Conservation (phyloP, 139 green algal genomes). For the Haematococcus sp. region DNA sequence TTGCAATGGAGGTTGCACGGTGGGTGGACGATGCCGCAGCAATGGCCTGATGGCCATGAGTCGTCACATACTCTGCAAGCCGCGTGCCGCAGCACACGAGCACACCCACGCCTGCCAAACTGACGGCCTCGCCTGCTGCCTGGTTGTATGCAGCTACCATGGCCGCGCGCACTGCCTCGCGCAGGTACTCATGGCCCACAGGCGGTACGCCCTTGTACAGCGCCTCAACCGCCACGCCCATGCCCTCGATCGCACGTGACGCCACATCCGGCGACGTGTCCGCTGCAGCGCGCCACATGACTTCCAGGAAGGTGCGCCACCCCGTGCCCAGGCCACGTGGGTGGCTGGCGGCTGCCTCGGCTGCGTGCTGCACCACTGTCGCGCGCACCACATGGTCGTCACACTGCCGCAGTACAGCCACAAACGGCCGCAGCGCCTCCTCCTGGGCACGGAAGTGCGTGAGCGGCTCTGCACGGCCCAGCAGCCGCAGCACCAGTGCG, state of each 20-base stretch:
- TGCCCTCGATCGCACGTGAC: background rate
- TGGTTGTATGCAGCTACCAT: background rate
- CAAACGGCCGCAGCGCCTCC: conserved; percentile 86
- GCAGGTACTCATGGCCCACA: conserved; percentile 13
- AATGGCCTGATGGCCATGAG: background rate
- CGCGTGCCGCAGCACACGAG: background rate
- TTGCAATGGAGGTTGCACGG: too few relatives aligned
- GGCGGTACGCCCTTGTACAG: conserved; percentile 39
- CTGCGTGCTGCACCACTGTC: background rate
- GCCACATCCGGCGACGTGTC: conserved; percentile 51
- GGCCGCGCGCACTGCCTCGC: conserved; percentile 9
- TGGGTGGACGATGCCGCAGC: conserved; percentile 18
- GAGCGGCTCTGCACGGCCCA: conserved; percentile 76
- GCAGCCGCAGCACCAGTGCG: conserved; percentile 65
- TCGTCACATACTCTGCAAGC: background rate
- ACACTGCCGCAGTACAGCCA: conserved; percentile 78
- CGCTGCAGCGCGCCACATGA: conserved; percentile 49
- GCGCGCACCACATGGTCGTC: conserved; percentile 28
- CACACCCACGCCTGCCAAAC: conserved; percentile 14
- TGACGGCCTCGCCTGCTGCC: background rate
- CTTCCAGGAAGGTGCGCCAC: conserved; percentile 60
- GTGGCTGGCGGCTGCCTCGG: background rate
- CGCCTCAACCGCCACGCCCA: conserved; percentile 46
- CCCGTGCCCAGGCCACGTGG: conserved; percentile 52
- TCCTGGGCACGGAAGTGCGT: conserved; percentile 74